Conservation (phyloP, 495 filamentous ascomycete genomes). For the Lepraria neglecta region DNA sequence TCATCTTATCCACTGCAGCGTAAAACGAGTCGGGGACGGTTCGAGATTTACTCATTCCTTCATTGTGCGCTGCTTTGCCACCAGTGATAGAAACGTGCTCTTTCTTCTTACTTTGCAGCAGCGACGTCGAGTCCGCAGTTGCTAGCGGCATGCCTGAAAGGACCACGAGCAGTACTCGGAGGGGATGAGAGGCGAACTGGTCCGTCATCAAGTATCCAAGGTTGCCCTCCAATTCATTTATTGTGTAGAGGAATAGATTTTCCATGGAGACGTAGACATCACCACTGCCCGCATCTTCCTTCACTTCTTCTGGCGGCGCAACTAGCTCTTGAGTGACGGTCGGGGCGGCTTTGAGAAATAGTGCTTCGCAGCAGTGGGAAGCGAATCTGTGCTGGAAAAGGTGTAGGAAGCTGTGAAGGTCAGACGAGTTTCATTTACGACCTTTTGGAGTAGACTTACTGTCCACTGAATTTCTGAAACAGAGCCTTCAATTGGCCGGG, state of each 20-base stretch:
- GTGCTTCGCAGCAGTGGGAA: slow-evolving; percentile 90
- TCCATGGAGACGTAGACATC: slow-evolving; percentile 60
- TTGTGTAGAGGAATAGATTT: slow-evolving; percentile 69
- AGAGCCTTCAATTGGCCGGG: slow-evolving; percentile 74
- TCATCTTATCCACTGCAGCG: slow-evolving; percentile 68
- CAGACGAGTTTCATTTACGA: not conserved
- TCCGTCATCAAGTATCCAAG: slow-evolving; percentile 81
- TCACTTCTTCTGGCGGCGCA: slow-evolving; percentile 37
- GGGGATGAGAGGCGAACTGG: slow-evolving; percentile 81
- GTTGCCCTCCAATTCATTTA: slow-evolving; percentile 77
- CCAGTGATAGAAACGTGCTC: slow-evolving; percentile 58
- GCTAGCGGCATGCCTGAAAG: slow-evolving; percentile 75
- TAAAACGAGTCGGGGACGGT: slow-evolving; percentile 73
- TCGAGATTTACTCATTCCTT: slow-evolving; percentile 32
- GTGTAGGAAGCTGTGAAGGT: slow-evolving; percentile 57
- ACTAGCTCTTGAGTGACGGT: slow-evolving; percentile 67
- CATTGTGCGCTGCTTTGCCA: slow-evolving; percentile 30
- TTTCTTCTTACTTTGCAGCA: slow-evolving; percentile 84
- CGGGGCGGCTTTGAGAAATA: slow-evolving; percentile 77
- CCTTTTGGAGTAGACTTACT: slow-evolving; percentile 40
- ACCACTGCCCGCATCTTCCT: slow-evolving; percentile 27
- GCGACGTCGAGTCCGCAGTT: slow-evolving; percentile 53
- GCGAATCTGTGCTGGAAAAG: slow-evolving; percentile 93
- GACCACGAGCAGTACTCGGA: slow-evolving; percentile 77
- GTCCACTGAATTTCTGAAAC: slow-evolving; percentile 76